phyloP scores from a whole-genome alignment of 129 eudicot genomes.

The Chrysanthemum makinoi region DNA sequence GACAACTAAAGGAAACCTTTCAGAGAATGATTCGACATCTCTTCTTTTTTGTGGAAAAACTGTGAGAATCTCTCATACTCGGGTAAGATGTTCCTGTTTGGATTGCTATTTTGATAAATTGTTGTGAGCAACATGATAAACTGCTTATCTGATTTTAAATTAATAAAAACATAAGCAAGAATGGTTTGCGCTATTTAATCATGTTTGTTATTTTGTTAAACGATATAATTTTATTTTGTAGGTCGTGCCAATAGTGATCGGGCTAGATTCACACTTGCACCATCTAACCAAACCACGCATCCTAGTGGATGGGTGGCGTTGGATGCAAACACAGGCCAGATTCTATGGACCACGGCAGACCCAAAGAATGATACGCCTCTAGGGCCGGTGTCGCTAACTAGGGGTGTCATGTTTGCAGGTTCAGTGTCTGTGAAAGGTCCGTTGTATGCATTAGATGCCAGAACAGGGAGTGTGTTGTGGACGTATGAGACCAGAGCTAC shows the following conservation, averaged over 20 bases:
- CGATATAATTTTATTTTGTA: too few species aligned
- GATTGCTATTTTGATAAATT: too few species aligned
- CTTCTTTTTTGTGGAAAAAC: too few species aligned
- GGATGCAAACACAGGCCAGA: constrained; percentile 57
- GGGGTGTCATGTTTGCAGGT: constrained; percentile 66
- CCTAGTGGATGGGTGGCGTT: constrained; percentile 72
- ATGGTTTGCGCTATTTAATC: too few species aligned
- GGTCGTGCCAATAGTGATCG: constrained; percentile 36
- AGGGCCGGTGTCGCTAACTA: constrained; percentile 52
- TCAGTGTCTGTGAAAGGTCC: constrained; percentile 54
- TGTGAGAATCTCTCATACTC: too few species aligned
- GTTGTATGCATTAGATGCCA: constrained; percentile 56
- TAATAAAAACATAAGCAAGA: too few species aligned
- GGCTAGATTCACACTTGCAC: constrained; percentile 47
- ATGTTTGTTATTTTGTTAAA: too few species aligned
- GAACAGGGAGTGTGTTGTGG: constrained; percentile 54
- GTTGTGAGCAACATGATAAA: too few species aligned
- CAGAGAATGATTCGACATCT: too few species aligned
- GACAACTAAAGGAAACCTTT: too few species aligned
- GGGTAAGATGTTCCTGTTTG: too few species aligned
- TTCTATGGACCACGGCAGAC: constrained; percentile 56
- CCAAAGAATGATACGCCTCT: constrained; percentile 39
- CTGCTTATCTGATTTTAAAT: too few species aligned
- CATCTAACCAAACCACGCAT: constrained; percentile 43
- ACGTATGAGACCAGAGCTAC: constrained; percentile 61